Evolutionary conservation across 2,329 filamentous ascomycete species (phyloP), one percentile per base, ranked within the genome.

Genomic region (Phyllosticta paracitricarpa): DNA sequence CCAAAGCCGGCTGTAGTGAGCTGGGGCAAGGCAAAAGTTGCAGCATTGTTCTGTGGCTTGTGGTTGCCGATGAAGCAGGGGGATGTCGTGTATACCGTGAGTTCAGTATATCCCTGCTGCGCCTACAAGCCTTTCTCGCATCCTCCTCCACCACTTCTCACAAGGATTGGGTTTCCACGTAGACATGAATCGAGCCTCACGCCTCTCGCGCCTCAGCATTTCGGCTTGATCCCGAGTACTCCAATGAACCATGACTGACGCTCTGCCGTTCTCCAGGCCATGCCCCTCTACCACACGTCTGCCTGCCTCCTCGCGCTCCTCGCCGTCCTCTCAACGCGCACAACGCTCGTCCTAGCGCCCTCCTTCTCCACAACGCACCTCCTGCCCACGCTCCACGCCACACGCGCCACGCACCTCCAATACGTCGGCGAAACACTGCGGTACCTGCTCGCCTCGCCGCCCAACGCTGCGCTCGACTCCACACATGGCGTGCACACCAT

Each of bases 401-500:
- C 84, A 0, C 74, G 81, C 14, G 83, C 88, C 0, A 91, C 87
- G 0, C 82, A 83, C 68, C 89, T 91, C 66, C 83, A 88, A 19
- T 92, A 92, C 68, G 89, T 92, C 2, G 89, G 89, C 67, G 89
- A 92, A 71, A 89, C 87, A 0, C 82, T 88, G 6, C 82, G 89
- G 0, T 92, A 91, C 66, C 79, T 92, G 0, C 79, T 91, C 12
- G 84, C 87, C 0, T 82, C 82, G 1, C 87, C 88, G 1, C 82
- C 83, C 0, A 82, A 81, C n/a, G 78, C 83, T 0, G 0, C 12
- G 8, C 78, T 83, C 6, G 85, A 88, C 71, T 79, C 75, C 63
- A 74, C 81, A 14, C 85, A 89, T 73, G 76, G 75, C 3, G 78
- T 88, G 10, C 79, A 79, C 63, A 74, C 77, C 57, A 85, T 87